Evolutionary conservation across 2,329 filamentous ascomycete species (phyloP), one percentile per base, ranked within the genome.

Genomic region (Trichoderma citrinoviride): DNA sequence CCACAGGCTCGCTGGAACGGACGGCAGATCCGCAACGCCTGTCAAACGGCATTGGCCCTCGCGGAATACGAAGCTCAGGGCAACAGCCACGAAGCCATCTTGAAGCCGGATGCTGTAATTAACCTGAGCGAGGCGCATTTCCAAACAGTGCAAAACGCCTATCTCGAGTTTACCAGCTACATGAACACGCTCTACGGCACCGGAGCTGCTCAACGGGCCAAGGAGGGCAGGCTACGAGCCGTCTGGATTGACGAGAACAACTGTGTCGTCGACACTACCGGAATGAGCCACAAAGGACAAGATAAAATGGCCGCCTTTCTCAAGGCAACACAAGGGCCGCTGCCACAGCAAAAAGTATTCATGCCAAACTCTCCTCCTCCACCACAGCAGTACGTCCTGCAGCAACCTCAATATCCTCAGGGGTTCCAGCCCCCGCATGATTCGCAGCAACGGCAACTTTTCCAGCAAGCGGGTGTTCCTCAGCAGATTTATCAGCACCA

Each of bases 31-130:
- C 64, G 64, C 12, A 69, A 69, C 17, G 67, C 67, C 3, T 69
- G 61, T 7, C 66, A 67, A 23, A 61, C 46, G 7, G 57, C 57
- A 2, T 37, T 61, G 19, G 72, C 74, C 1, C 70, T 79, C 29
- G 77, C 76, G 14, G 75, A 78, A 69, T 73, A 64, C 25, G 72
- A 75, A 61, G 74, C 72, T 19, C 64, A 73, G 21, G 72, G 68
- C 1, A 53, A 56, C 19, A 73, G 73, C 12, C 29, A 53, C 3
- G 37, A 23, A 0, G 29, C 33, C 7, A 46, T 53, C 15, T 17
- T 43, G 14, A 67, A 66, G 2, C 52, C 68, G 0, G 53, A 67
- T 14, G 65, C 65, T n/a, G 52, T 40, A 4, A 68, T 70, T 2
- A 44, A 66, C 4, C 64, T 72, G 7, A 52, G 56, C 4, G 60